These are phyloP conservation scores for thale cress (Arabidopsis thaliana) DNA, from an alignment of 345 rosid genomes.

Conservation along the genomic window DNA sequence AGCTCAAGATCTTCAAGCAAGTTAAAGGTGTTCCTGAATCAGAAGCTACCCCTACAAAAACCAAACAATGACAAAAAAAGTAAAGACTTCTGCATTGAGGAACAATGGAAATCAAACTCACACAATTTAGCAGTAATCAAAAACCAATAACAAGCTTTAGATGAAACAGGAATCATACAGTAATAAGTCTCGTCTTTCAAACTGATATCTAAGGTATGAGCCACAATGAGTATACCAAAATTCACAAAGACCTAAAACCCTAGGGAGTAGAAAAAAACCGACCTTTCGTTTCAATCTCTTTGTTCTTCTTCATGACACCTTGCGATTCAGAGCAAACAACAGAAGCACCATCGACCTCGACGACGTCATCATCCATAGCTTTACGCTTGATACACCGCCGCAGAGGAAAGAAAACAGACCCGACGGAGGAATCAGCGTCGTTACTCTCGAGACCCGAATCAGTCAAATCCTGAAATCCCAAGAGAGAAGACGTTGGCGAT, in stretches of 20 bases:
- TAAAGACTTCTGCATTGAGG: constrained; percentile 1
- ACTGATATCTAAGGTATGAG: background rate
- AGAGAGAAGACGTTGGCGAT: constrained; percentile 51
- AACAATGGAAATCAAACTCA: constrained; percentile 4
- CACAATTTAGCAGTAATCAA: constrained; percentile 4
- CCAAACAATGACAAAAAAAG: constrained; percentile 8
- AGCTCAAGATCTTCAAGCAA: constrained; percentile 78
- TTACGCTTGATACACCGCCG: constrained; percentile 70
- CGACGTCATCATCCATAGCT: constrained; percentile 47
- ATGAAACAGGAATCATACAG: background rate
- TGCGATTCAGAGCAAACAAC: constrained; percentile 38
- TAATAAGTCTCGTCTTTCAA: background rate
- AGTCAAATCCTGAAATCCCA: constrained; percentile 58
- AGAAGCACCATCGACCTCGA: constrained; percentile 37
- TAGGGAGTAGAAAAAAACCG: background rate
- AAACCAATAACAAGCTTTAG: background rate
- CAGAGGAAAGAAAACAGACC: constrained; percentile 90
- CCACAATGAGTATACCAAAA: background rate
- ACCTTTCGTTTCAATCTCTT: constrained; percentile 52
- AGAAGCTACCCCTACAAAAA: constrained; percentile 48
- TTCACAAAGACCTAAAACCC: constrained; percentile 21
- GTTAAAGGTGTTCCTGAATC: constrained; percentile 42
- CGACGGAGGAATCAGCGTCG: constrained; percentile 59
- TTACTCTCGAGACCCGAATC: constrained; percentile 50
- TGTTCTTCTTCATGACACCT: constrained; percentile 41